A percentile compares a stretch with the other conserved stretches of the same genome.
phyloP scores from a whole-genome alignment of 2,329 filamentous ascomycete species.

The Volutella citrinella region DNA sequence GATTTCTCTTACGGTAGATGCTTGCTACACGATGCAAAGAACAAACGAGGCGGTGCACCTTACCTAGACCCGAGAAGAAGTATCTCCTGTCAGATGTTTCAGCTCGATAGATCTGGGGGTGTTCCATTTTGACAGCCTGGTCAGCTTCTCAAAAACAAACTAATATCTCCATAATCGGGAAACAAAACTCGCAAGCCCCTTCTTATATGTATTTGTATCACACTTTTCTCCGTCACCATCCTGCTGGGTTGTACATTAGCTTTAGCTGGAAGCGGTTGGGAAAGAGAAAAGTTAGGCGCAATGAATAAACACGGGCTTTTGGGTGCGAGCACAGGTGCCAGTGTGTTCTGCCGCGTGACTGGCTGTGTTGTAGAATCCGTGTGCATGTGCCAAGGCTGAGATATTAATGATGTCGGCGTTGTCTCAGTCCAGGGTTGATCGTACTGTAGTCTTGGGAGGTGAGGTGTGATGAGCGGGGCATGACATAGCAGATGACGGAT shows the following conservation, averaged over 20 bases:
- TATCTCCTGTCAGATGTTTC: constrained; percentile 24
- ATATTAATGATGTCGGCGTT: too few relatives aligned
- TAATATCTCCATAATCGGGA: constrained; percentile 29
- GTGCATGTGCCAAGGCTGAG: too few relatives aligned
- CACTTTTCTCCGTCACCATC: constrained; percentile 29
- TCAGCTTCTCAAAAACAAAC: constrained; percentile 26
- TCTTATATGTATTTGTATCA: constrained; percentile 34
- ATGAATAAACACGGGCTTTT: constrained; percentile 31
- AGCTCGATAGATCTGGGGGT: constrained; percentile 24
- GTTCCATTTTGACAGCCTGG: constrained; percentile 26
- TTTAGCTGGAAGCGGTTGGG: constrained; percentile 29
- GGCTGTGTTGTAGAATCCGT: too few relatives aligned
- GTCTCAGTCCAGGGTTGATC: too few relatives aligned
- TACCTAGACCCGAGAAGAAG: constrained; percentile 24
- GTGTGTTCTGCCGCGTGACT: too few relatives aligned
- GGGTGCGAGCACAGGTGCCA: too few relatives aligned
- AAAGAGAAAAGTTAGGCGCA: constrained; percentile 33
- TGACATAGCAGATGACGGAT: too few relatives aligned
- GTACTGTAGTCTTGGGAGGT: too few relatives aligned
- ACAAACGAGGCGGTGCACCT: constrained; percentile 23
- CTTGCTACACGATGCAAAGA: constrained; percentile 28
- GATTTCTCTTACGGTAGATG: constrained; percentile 38
- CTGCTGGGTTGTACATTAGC: constrained; percentile 37
- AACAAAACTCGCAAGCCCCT: constrained; percentile 21
- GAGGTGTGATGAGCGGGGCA: too few relatives aligned